Evolutionary conservation across 2,329 filamentous ascomycete genomes (phyloP).

Genomic region (Alternaria gansuensis): DNA sequence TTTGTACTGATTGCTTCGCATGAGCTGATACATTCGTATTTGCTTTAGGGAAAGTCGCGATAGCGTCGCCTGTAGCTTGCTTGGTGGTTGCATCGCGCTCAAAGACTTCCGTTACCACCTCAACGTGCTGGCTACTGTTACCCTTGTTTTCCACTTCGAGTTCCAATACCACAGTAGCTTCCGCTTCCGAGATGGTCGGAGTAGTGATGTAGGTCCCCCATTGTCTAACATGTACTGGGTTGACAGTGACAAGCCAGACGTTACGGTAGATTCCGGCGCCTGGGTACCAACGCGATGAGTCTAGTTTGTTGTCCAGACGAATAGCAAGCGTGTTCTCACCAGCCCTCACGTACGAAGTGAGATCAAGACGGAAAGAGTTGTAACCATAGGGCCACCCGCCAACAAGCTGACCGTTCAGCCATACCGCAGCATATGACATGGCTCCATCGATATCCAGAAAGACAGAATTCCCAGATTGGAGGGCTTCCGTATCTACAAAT

Average conservation of each 20-base stretch:
- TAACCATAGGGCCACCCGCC: conserved; percentile 64
- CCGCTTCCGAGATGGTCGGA: conserved; percentile 55
- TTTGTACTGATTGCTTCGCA: conserved; percentile 47
- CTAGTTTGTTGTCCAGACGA: conserved; percentile 60
- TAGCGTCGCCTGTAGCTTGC: conserved; percentile 30
- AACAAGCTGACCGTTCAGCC: conserved; percentile 61
- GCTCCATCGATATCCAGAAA: conserved; percentile 63
- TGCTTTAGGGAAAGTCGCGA: conserved; percentile 50
- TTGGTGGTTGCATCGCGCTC: conserved; percentile 48
- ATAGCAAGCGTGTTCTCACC: conserved; percentile 60
- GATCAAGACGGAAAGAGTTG: conserved; percentile 61
- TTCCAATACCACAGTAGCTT: conserved; percentile 57
- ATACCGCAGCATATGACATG: conserved; percentile 63
- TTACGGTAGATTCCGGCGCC: conserved; percentile 65
- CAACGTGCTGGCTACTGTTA: conserved; percentile 45
- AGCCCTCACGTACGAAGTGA: conserved; percentile 55
- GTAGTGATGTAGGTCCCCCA: conserved; percentile 62
- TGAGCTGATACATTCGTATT: conserved; percentile 45
- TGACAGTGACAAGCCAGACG: conserved; percentile 63
- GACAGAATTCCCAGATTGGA: conserved; percentile 52
- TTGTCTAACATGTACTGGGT: conserved; percentile 58
- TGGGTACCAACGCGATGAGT: conserved; percentile 64
- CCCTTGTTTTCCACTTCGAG: conserved; percentile 60
- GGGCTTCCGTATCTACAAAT: conserved; percentile 30
- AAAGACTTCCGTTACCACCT: conserved; percentile 56